Percentiles rank a stretch among this genome's conserved stretches.
Evolutionary conservation across 1,284 basidiomycete genomes (phyloP).

Genomic region (Pulveroboletus sp.): DNA sequence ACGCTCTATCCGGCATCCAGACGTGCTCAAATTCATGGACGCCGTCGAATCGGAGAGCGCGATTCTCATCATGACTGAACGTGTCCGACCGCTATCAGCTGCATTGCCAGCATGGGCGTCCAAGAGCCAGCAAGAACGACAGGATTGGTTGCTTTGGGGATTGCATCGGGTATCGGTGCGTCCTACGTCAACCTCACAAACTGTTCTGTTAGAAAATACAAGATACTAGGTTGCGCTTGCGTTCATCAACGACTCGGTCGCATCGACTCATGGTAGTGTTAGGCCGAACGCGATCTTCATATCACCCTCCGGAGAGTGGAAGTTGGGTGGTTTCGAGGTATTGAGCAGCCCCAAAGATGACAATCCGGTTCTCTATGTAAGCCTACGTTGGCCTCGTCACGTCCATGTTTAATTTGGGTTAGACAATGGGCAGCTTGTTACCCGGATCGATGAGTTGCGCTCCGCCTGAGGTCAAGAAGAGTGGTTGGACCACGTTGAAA

Average conservation of each 20-base stretch:
- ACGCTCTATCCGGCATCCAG: slow-evolving; percentile 90
- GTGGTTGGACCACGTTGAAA: slow-evolving; percentile 82
- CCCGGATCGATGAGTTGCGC: slow-evolving; percentile 61
- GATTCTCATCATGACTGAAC: slow-evolving; percentile 94
- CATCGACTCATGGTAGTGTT: slow-evolving; percentile 89
- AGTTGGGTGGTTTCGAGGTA: slow-evolving; percentile 91
- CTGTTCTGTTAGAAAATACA: slow-evolving; percentile 13
- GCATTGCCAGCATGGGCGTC: slow-evolving; percentile 65
- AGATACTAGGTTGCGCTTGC: slow-evolving; percentile 75
- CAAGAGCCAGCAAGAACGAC: slow-evolving; percentile 63
- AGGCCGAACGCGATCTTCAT: slow-evolving; percentile 83
- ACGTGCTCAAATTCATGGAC: slow-evolving; percentile 94
- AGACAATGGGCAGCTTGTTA: slow-evolving; percentile 73
- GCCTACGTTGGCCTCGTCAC: slow-evolving; percentile 30
- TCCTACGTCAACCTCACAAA: not conserved
- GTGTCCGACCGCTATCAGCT: slow-evolving; percentile 76
- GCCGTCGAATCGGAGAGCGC: slow-evolving; percentile 85
- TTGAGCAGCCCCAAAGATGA: slow-evolving; percentile 82
- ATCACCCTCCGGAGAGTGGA: slow-evolving; percentile 93
- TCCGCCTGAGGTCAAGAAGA: slow-evolving; percentile 90
- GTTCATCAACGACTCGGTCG: slow-evolving; percentile 86
- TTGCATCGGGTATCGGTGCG: slow-evolving; percentile 83
- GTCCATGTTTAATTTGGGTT: slow-evolving; percentile 24
- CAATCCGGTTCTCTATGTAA: slow-evolving; percentile 76
- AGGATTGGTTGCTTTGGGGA: slow-evolving; percentile 95